Conservation (phyloP, 805 yeast species). For the Candida ortonii region DNA sequence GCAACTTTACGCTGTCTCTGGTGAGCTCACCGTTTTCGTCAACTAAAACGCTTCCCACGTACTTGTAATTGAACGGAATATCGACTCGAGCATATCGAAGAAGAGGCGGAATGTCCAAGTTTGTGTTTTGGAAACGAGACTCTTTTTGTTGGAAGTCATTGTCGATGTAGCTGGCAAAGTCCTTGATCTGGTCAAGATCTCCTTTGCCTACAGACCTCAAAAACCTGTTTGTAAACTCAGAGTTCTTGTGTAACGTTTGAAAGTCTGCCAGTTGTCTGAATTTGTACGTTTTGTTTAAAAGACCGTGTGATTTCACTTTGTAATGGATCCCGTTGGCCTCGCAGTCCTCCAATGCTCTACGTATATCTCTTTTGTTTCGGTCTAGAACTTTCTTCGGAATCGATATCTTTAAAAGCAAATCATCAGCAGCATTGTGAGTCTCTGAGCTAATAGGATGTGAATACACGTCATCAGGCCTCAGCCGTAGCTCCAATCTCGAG, state of each 20-base stretch:
- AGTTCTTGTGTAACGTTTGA: slow-evolving; percentile 64
- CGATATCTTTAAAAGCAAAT: slow-evolving; percentile 54
- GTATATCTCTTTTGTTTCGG: slow-evolving; percentile 39
- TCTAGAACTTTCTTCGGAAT: slow-evolving; percentile 55
- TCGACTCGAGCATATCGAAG: slow-evolving; percentile 75
- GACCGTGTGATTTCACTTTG: slow-evolving; percentile 58
- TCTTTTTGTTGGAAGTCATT: slow-evolving; percentile 16
- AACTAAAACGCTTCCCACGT: slow-evolving; percentile 65
- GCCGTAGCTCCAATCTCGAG: slow-evolving; percentile 27
- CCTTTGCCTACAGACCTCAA: slow-evolving; percentile 41
- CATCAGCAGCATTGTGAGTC: slow-evolving; percentile 46
- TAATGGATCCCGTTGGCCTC: slow-evolving; percentile 32
- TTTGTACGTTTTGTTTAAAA: slow-evolving; percentile 64
- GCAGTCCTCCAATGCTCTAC: slow-evolving; percentile 40
- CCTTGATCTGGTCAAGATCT: slow-evolving; percentile 39
- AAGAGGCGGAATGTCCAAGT: slow-evolving; percentile 77
- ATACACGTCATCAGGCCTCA: slow-evolving; percentile 35
- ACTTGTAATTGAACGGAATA: slow-evolving; percentile 75
- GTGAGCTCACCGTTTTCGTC: slow-evolving; percentile 54
- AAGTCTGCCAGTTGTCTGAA: slow-evolving; percentile 89
- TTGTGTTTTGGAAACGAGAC: slow-evolving; percentile 28
- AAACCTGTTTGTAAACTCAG: slow-evolving; percentile 44
- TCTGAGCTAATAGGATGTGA: slow-evolving; percentile 64
- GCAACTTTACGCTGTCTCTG: slow-evolving; percentile 46
- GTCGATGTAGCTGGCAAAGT: slow-evolving; percentile 34